Conservation (phyloP, 805 yeast species). For the Saccharomycopsis sp. region DNA sequence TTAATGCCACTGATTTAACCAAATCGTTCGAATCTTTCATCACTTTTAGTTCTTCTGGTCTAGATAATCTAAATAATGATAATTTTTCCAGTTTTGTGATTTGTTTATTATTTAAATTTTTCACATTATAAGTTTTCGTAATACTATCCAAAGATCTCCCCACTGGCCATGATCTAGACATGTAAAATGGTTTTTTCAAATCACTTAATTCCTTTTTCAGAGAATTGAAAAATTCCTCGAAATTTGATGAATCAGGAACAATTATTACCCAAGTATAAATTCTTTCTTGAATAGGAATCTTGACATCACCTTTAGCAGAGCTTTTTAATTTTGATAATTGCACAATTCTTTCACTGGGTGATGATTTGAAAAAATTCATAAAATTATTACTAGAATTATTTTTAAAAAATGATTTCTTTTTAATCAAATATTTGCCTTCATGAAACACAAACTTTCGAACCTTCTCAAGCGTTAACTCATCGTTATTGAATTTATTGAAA, state of each 20-base stretch:
- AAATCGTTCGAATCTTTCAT: conserved; percentile 18
- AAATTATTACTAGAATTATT: not conserved
- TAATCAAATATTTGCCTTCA: conserved; percentile 5
- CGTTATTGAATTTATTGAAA: not conserved
- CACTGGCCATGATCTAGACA: conserved; percentile 47
- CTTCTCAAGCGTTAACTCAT: conserved; percentile 6
- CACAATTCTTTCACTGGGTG: conserved; percentile 15
- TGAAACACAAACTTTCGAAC: conserved; percentile 19
- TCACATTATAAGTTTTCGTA: conserved; percentile 36
- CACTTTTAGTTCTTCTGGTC: conserved; percentile 25
- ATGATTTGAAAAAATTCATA: not conserved
- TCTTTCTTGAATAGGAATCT: conserved; percentile 33
- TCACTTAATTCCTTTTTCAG: no score
- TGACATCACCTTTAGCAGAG: conserved; percentile 42
- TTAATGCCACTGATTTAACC: conserved; percentile 25
- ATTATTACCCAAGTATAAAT: conserved; percentile 33
- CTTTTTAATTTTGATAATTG: conserved; percentile 32
- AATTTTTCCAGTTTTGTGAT: conserved; percentile 32
- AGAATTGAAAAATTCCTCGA: no score
- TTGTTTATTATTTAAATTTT: conserved; percentile 39
- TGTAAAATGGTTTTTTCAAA: conserved; percentile 29
- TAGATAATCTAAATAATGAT: conserved; percentile 33
- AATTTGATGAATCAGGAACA: conserved; percentile 8
- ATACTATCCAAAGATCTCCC: conserved; percentile 48
- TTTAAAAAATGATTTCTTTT: no score